Evolutionary conservation across 176 grass and related monocot species (phyloP).

Genomic region (Hyparrhenia diplandra): DNA sequence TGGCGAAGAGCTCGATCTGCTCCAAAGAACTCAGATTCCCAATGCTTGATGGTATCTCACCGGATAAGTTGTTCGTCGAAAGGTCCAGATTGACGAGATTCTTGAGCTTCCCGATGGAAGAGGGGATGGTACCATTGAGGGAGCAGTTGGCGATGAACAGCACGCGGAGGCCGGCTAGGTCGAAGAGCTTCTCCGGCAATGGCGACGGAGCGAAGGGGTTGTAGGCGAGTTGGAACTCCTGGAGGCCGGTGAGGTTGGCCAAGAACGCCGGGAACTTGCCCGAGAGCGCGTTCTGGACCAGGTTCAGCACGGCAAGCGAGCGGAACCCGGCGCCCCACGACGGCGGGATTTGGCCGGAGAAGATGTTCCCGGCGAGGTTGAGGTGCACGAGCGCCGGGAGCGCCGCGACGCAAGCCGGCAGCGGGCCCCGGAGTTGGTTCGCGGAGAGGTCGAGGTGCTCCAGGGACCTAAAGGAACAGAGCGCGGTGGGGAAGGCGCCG

Average conservation of each 20-base stretch:
- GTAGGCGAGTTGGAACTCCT: conserved; percentile 59
- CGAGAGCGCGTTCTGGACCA: conserved; percentile 59
- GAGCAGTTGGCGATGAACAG: conserved; percentile 64
- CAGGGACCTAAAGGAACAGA: conserved; percentile 58
- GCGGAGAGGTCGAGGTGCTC: conserved; percentile 57
- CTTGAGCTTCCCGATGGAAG: too few species aligned
- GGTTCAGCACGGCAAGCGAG: conserved; percentile 40
- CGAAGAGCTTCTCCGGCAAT: conserved; percentile 40
- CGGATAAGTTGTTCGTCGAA: conserved; percentile 49
- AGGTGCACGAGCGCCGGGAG: conserved; percentile 49
- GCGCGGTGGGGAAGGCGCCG: conserved; percentile 49
- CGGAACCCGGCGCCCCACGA: conserved; percentile 48
- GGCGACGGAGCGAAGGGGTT: conserved; percentile 63
- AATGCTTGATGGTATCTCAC: conserved; percentile 46
- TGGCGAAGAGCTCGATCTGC: conserved; percentile 76
- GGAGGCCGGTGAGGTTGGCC: conserved; percentile 42
- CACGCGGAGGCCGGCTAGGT: conserved; percentile 50
- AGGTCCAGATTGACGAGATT: conserved; percentile 70
- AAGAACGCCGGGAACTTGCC: conserved; percentile 58
- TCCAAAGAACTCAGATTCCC: conserved; percentile 34
- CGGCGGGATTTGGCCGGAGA: conserved; percentile 54
- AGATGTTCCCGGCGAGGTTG: conserved; percentile 69
- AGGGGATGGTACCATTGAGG: conserved; percentile 65
- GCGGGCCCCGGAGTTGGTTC: conserved; percentile 45
- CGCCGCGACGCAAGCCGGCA: conserved; percentile 46